Conservation (phyloP, 2,329 filamentous ascomycete genomes). For the Trichoderma gracile region DNA sequence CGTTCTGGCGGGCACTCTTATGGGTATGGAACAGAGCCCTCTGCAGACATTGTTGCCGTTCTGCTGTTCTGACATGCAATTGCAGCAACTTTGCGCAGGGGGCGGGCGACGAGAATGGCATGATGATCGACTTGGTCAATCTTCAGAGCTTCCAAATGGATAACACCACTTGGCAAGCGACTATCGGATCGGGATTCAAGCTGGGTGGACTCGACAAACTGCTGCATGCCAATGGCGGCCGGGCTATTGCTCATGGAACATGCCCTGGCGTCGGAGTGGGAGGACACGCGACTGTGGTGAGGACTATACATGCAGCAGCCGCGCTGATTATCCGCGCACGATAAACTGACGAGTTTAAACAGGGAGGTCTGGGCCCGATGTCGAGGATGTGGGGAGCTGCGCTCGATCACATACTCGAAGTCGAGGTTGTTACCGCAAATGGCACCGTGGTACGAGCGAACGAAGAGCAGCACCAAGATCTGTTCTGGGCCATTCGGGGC, state of each 20-base stretch:
- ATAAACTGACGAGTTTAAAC: not conserved
- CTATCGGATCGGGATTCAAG: constrained; percentile 54
- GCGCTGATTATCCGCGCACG: too few relatives aligned
- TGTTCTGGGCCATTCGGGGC: constrained; percentile 59
- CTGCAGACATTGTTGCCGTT: not conserved
- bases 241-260: constrained; percentile 61
- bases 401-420: constrained; percentile 56
- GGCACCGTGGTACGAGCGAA: constrained; percentile 53
- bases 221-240: constrained; percentile 52
- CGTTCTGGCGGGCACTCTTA: constrained; percentile 67
- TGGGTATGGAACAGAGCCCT: constrained; percentile 44
- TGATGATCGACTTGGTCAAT: constrained; percentile 57
- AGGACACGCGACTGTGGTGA: constrained; percentile 58
- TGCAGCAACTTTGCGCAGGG: constrained; percentile 48
- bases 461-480: constrained; percentile 49
- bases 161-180: constrained; percentile 53
- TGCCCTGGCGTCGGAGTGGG: constrained; percentile 61
- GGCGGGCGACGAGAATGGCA: constrained; percentile 41
- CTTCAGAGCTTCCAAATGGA: constrained; percentile 57
- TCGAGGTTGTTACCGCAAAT: constrained; percentile 58
- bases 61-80: not conserved
- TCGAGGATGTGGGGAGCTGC: constrained; percentile 61
- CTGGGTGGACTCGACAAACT: constrained; percentile 54
- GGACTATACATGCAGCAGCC: constrained; percentile 28
- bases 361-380: constrained; percentile 60